Evolutionary conservation across 495 filamentous ascomycete species (phyloP).

Genomic region (Lophiotrema nucula): DNA sequence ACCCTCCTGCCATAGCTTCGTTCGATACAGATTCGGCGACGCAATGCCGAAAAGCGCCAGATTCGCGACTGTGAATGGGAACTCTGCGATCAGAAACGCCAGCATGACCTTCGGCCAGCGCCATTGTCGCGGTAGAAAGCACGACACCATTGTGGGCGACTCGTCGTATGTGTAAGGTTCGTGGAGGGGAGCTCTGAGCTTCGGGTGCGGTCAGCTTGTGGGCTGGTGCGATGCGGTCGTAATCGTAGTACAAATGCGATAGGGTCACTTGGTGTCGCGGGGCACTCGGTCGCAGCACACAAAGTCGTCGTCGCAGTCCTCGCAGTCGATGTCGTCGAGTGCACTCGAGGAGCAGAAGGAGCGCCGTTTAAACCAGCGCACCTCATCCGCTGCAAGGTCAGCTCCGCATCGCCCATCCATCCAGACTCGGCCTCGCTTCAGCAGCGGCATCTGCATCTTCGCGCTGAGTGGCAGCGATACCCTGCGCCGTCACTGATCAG

Average conservation of each 20-base stretch:
- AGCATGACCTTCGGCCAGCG: constrained; percentile 61
- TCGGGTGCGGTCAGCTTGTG: not conserved
- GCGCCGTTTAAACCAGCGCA: not conserved
- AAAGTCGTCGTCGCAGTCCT: not conserved
- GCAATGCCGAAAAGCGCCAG: constrained; percentile 82
- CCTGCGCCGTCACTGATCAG: constrained; percentile 1
- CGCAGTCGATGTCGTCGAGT: too few relatives aligned
- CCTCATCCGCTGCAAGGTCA: not conserved
- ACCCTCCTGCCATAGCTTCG: constrained; percentile 79
- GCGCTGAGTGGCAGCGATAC: constrained; percentile 10
- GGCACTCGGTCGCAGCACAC: not conserved
- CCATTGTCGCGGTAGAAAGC: constrained; percentile 49
- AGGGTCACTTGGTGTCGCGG: not conserved
- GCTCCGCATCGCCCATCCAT: not conserved
- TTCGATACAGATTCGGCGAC: constrained; percentile 74
- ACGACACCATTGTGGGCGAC: constrained; percentile 10
- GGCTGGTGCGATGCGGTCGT: constrained; percentile 5
- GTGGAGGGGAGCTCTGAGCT: not conserved
- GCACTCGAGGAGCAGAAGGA: too few relatives aligned
- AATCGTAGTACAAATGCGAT: not conserved
- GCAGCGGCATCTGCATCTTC: not conserved
- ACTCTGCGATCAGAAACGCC: constrained; percentile 67
- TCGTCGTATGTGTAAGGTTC: not conserved
- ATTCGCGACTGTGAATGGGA: constrained; percentile 64
- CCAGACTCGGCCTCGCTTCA: not conserved